phyloP scores from a whole-genome alignment of 768 basidiomycete species.

The Lentinus brumalis region DNA sequence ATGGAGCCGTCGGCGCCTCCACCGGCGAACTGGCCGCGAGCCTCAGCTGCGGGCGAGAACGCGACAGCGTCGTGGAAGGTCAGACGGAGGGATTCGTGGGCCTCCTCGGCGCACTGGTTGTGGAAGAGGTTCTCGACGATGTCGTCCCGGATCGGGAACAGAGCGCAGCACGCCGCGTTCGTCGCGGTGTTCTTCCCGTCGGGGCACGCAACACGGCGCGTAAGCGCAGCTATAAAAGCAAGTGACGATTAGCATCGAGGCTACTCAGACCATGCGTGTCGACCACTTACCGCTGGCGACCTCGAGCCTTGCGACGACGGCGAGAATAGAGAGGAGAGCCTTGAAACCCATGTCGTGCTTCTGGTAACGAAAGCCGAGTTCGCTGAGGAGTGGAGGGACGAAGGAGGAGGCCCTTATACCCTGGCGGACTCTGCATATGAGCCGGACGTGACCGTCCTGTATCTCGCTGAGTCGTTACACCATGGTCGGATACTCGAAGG shows the following conservation, averaged over 20 bases:
- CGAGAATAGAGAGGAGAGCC: conserved; percentile 14
- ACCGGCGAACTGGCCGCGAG: conserved; percentile 17
- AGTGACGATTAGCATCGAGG: too few relatives aligned
- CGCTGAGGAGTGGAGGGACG: neutral
- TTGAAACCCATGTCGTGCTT: conserved; percentile 19
- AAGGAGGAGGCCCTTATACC: neutral
- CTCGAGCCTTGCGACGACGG: conserved; percentile 7
- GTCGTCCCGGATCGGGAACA: too few relatives aligned
- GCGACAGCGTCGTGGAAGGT: too few relatives aligned
- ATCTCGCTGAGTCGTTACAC: neutral
- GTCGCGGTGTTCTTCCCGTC: too few relatives aligned
- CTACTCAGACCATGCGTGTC: too few relatives aligned
- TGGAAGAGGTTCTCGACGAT: too few relatives aligned
- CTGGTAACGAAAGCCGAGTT: neutral
- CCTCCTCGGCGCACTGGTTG: too few relatives aligned
- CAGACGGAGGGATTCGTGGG: too few relatives aligned
- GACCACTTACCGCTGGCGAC: conserved; percentile 11
- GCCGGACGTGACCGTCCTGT: neutral
- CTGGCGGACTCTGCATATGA: neutral
- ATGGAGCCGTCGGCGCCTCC: conserved; percentile 32
- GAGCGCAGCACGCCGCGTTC: too few relatives aligned
- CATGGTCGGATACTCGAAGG: neutral
- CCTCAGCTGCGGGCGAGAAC: too few relatives aligned
- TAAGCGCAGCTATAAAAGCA: too few relatives aligned
- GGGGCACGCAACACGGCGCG: too few relatives aligned